Base-by-base conservation (phyloP, 352 stramenopile species). In the Sclerospora graminicola region DNA sequence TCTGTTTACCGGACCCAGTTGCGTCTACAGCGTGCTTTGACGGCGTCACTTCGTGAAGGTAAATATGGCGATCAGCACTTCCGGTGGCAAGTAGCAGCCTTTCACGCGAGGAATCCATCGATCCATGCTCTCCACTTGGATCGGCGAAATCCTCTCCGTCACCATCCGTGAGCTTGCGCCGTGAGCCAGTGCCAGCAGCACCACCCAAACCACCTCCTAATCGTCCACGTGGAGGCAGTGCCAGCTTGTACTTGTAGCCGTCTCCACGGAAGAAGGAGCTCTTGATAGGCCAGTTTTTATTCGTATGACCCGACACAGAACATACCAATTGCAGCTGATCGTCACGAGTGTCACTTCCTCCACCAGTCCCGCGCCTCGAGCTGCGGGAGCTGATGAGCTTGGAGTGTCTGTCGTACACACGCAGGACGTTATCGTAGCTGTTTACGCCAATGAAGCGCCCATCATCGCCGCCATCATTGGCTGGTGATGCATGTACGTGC, bases 261-360 rank as follows among this genome's bases (percentile, higher is more conserved):
- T 89, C 81, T 7, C 81, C 81, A 28, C 78, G 73, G 58, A 93
- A 94, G 50, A 94, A 94, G 2, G 76, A 78, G 51, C 80, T 92
- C 51, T 89, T 90, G 48, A 94, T 92, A 6, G 82, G 82, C 82
- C 82, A 94, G 51, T 93, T 92, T 60, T 91, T 94, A 66, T 90
- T 94, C 52, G 89, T 90, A 58, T 94, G 80, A 36, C 82, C 74
- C 24, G 73, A 79, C 14, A 92, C 75, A 40, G 73, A 80, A 51
- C 76, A 86, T 14, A 79, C 69, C 16, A 92, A 54, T 39, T 89
- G 77, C 53, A 92, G 71, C 43, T 83, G 77, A 45, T 92, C 80
- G 15, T 77, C 71, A 32, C 69, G 54, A 2, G 56, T 72, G 40
- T 74, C 76, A 32, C 38, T 49, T 14, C 45, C 28, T 27, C 46